Evolutionary conservation across 192 early-diverging fungal genomes (phyloP), one percentile per base, ranked within the genome.

Genomic region (Podila clonocystis): DNA sequence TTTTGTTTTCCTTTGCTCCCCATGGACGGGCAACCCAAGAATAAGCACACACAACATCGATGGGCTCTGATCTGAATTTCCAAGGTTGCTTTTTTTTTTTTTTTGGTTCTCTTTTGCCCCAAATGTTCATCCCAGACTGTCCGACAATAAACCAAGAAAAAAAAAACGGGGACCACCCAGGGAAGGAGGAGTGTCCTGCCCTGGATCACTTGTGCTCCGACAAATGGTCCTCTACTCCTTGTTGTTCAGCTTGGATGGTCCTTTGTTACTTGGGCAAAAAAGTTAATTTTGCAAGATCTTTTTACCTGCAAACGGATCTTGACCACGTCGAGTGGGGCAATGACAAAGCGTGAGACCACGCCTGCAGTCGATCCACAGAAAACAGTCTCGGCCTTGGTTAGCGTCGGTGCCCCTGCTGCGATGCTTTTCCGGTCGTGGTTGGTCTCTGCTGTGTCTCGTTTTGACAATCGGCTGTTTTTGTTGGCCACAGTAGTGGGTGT

Each of bases 321-420:
- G 68, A 97, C 90, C 8, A 99, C 96, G 65, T 99, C 97, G 5
- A 99, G 85, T 9, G 97, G 97, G 15, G 97, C 91, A 36, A 97
- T 93, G 2, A 95, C 86, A 55, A 95, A 91, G 19, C 97, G 90
- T 38, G 88, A 89, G 24, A 89, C 70, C 9, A 91, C 85, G 12
- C 77, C 77, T 20, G 77, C 77, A 31, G 77, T 80, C 3, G 77
- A 68, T 57, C 77, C 77, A 55, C 77, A 80, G 34, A 80, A 57
- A 5, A 69, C 67, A 5, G 77, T 80, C 48, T 80, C 77, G 13
- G 41, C 30, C 34, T 73, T 80, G 38, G 77, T 65, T 0, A 80
- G 62, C 0, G 65, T 69, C 17, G 77, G 67, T 28, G 66, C n/a
- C 11, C 76, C 76, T 38, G 41, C 38, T 11, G 61, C 60, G 15